Evolutionary conservation across 2,329 filamentous ascomycete genomes (phyloP), one percentile per base, ranked within the genome.

Genomic region (Penicillium hesseltinei): DNA sequence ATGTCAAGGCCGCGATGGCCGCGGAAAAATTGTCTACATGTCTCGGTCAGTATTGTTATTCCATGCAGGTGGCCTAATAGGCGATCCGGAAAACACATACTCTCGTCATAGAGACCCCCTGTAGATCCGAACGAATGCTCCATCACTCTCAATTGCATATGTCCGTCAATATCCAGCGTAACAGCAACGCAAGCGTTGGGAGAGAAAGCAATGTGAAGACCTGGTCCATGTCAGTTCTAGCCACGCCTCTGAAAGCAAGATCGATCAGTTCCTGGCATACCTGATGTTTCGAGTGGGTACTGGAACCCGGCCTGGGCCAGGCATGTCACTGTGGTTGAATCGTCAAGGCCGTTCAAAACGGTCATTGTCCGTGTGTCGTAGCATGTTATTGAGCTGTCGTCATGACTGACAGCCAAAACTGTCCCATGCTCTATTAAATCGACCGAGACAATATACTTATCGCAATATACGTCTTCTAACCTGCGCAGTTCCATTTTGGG

Each of bases 361-460:
- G 85, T 81, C 82, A 96, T 88, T 0, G 85, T 89, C 47, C 83
- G 81, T 11, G 91, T 84, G 68, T 95, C 89, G 55, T 90, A 85
- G 72, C 93, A 90, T 64, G 94, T 88, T 4, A 95, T 80, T 0
- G 86, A 88, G 11, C 92, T 90, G 70, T 96, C 92, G 60, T 89
- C 89, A 65, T 90, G 90, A 27, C 83, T 82, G 57, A 96, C 80
- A 31, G 88, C 86, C 2, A 96, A 62, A 2, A 89, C 81, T 57
- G 86, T 91, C 48, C 89, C 88, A 58, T 88, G 85, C 65, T 89
- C 88, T 19, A 89, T 80, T 2, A 85, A 78, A 46, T 88, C 83
- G 31, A 94, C 78, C 0, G 84, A 84, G 39, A 96, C 74, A 1
- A 92, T 78, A 25, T 89, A 81, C 70, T 91, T 92, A 63, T 89